Base-by-base conservation (phyloP, 345 rosid genomes). In the Garcia nutans region DNA sequence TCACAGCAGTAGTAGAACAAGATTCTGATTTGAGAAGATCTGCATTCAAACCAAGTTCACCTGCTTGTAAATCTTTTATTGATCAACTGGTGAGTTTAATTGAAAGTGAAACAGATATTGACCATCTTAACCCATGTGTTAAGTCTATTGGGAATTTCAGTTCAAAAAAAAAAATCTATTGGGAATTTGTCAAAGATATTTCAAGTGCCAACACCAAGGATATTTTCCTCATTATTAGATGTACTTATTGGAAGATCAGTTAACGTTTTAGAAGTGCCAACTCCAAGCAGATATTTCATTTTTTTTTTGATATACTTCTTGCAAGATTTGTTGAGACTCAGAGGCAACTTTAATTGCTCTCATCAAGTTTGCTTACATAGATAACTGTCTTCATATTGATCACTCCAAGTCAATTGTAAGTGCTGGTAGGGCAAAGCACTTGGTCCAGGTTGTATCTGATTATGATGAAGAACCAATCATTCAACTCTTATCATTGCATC, bases 181-280 rank as follows among this genome's bases (percentile, higher is more conserved):
- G 99, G 99, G 70, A 93, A 87, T 82, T 65, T 95, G 68, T 98
- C 99, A 0, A 82, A 92, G 74, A 95, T 97, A 0, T 95, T 95
- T 65, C 88, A 89, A 61, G 93, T 94, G 10, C 91, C 96, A 0
- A 98, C 93, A 57, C 89, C 97, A 22, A 85, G 90, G 72, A 85
- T 95, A 85, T 91, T 28, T 28, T 28, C 31, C 31, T 28, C 31
- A 28, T 28, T 28, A 28, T 28, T 28, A 28, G 31, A 28, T 28
- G 31, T 28, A 28, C 31, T 28, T 28, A 28, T 28, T 28, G 31
- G 31, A 28, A 28, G 31, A 28, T 28, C 31, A 28, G 31, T 28
- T 28, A n/a, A n/a, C n/a, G n/a, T n/a, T n/a, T n/a, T n/a, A n/a
- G 89, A 91, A 22, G 76, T 95, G 71, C 79, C 79, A 28, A 28